Base-by-base conservation (phyloP, 176 grass and related monocot species). In the Stipa capillata region DNA sequence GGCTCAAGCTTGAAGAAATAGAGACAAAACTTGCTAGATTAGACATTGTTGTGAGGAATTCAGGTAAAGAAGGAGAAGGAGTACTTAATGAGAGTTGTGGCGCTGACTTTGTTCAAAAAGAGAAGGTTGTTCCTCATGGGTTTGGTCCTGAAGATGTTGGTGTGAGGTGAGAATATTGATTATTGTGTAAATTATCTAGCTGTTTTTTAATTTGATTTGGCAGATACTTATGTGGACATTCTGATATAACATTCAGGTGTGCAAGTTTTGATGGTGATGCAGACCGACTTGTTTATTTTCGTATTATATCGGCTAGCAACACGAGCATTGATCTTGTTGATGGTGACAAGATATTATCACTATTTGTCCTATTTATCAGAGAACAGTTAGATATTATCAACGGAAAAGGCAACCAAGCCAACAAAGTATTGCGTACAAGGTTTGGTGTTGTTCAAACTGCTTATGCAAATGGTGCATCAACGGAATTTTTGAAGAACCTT, bases 21-120 rank as follows among this genome's bases (percentile, higher is more conserved):
- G 94, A 89, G 73, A 20, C 70, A 42, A 82, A 84, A 47, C 52
- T 97, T 5, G 66, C 59, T 33, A 81, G 85, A 40, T 32, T 97
- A 72, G 57, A 94, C 41, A 85, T 97, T 83, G 16, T 14, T 65
- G 82, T 94, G 44, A 92, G 83, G 81, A 94, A 97, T 77, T 77
- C 89, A 20, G 91, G 89, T 58, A 92, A 86, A 72, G 79, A 89
- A 71, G 89, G 85, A 88, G 89, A 97, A 86, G 94, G 92, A 37
- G 41, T 97, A 90, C 95, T 97, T 17, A 97, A 97, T 83, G 89
- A 94, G 44, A 80, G 65, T 34, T 97, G 95, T 36, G 95, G 95
- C 25, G 95, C 95, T 3, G 95, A 97, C 87, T 97, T 91, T 86
- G 95, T 97, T 76, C 95, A 97, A 71, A 97, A 97, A 72, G 91